Evolutionary conservation across 805 yeast genomes (phyloP).

Genomic region (Teunomyces lycoperdinae): DNA sequence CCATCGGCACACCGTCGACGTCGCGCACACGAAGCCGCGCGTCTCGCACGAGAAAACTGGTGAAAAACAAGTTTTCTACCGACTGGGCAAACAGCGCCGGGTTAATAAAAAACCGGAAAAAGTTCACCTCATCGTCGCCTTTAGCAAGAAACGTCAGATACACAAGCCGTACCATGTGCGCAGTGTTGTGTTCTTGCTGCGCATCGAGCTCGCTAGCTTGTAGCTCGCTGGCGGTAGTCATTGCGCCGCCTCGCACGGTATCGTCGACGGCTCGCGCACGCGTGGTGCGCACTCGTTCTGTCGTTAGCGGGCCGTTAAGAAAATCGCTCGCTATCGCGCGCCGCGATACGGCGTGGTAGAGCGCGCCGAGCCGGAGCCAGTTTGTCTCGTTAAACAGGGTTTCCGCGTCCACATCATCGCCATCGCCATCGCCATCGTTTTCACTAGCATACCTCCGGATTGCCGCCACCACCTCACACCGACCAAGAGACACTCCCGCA

Average conservation of each 20-base stretch:
- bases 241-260: constrained; percentile 32
- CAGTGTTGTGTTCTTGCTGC: constrained; percentile 57
- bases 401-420: constrained; percentile 17
- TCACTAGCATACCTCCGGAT: constrained; percentile 29
- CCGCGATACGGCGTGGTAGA: constrained; percentile 45
- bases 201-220: constrained; percentile 49
- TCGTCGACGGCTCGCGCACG: constrained; percentile 39
- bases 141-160: constrained; percentile 38
- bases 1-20: constrained; percentile 46
- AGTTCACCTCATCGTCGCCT: constrained; percentile 41
- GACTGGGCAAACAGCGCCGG: constrained; percentile 76
- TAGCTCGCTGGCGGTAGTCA: constrained; percentile 55
- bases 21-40: constrained; percentile 55
- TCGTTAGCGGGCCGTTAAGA: constrained; percentile 66
- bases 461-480: constrained; percentile 44
- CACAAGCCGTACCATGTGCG: constrained; percentile 58
- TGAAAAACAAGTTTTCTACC: constrained; percentile 79
- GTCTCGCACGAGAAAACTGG: constrained; percentile 77
- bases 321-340: constrained; percentile 56
- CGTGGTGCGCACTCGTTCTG: constrained; percentile 50
- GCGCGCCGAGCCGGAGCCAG: constrained; percentile 59
- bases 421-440: constrained; percentile 8
- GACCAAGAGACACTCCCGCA: constrained; percentile 47
- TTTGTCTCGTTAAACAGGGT: constrained; percentile 45
- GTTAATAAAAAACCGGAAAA: constrained; percentile 67